These are phyloP conservation scores for Penicillium crustosum DNA, from an alignment of 2,329 filamentous ascomycete genomes.

Conservation along the genomic window DNA sequence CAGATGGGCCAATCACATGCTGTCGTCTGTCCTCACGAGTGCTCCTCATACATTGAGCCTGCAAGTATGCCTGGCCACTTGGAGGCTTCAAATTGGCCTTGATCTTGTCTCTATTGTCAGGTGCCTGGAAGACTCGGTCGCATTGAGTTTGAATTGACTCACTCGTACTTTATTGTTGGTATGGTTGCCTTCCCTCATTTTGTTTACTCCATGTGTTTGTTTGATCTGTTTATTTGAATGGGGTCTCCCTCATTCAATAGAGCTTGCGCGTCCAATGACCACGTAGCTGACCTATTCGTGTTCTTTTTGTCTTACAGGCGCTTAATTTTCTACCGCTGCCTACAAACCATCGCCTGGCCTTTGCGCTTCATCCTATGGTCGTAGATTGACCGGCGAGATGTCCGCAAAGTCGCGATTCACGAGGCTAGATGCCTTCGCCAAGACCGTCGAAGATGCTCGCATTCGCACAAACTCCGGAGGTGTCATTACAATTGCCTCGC, in stretches of 20 bases:
- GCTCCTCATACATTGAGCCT: conserved; percentile 22
- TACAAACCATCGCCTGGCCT: background rate
- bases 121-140: background rate
- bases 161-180: background rate
- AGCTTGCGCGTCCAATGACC: conserved; percentile 18
- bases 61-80: conserved; percentile 5
- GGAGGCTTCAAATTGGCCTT: conserved; percentile 4
- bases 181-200: background rate
- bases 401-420: conserved; percentile 90
- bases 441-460: conserved; percentile 97
- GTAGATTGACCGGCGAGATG: conserved; percentile 56
- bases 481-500: conserved; percentile 86
- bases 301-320: conserved; percentile 12
- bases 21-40: conserved; percentile 35
- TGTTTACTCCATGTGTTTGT: background rate
- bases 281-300: conserved; percentile 18
- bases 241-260: background rate
- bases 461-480: conserved; percentile 94
- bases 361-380: conserved; percentile 28
- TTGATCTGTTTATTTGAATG: background rate
- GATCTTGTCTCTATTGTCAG: conserved; percentile 1
- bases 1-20: conserved; percentile 26
- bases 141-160: conserved; percentile 17
- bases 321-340: conserved; percentile 5
- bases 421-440: conserved; percentile 96